Evolutionary conservation across 169 alveolate species (phyloP).

Genomic region (Ichthyophthirius multifiliis): DNA sequence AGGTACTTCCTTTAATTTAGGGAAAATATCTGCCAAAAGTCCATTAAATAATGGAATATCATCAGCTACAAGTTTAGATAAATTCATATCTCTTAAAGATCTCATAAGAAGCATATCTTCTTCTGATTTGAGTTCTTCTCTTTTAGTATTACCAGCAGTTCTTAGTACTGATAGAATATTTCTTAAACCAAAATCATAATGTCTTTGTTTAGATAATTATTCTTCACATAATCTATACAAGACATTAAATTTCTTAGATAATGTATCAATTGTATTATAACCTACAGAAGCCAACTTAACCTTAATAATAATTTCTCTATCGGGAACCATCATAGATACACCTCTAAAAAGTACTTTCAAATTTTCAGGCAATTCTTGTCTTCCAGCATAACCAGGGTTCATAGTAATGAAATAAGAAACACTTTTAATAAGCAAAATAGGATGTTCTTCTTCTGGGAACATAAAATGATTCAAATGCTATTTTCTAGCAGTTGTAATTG

Average conservation of each 20-base stretch:
- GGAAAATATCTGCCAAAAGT: constrained; percentile 95
- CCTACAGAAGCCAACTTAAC: constrained; percentile 96
- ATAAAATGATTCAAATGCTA: constrained; percentile 81
- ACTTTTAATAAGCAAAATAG: constrained; percentile 80
- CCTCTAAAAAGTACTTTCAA: constrained; percentile 92
- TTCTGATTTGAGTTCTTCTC: constrained; percentile 84
- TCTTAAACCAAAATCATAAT: constrained; percentile 95
- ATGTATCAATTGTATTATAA: constrained; percentile 80
- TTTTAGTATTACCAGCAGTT: constrained; percentile 92
- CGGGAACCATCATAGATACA: constrained; percentile 97
- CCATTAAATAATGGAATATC: constrained; percentile 94
- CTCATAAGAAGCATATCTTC: constrained; percentile 87
- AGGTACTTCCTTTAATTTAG: constrained; percentile 91
- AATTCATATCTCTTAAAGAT: constrained; percentile 94
- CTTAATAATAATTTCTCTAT: constrained; percentile 92
- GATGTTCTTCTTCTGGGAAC: constrained; percentile 91
- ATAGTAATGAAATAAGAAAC: constrained; percentile 93
- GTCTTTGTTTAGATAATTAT: constrained; percentile 93
- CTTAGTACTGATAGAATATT: constrained; percentile 92
- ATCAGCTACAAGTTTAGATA: constrained; percentile 94
- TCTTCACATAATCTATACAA: constrained; percentile 93
- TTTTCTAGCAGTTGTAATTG: constrained; percentile 90
- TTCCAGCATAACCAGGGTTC: constrained; percentile 96
- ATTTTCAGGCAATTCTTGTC: constrained; percentile 94
- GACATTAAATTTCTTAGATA: constrained; percentile 93